These are phyloP conservation scores for Bipolaris oryzae DNA, from an alignment of 2,329 filamentous ascomycete genomes.

Conservation along the genomic window DNA sequence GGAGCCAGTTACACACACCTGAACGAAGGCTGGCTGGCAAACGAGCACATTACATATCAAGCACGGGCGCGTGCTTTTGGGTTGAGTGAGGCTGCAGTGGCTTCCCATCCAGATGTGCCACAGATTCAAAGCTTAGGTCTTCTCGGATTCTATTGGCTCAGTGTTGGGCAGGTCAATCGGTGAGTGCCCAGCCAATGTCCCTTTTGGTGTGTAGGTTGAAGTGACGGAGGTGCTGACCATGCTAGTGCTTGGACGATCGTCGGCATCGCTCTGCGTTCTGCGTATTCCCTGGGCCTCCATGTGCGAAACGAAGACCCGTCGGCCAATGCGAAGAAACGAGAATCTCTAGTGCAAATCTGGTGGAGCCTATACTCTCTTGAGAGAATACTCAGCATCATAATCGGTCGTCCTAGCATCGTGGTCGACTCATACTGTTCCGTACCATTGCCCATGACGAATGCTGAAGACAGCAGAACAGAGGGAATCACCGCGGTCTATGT, in stretches of 20 bases:
- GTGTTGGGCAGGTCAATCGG: constrained; percentile 51
- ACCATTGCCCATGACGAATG: constrained; percentile 38
- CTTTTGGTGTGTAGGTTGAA: not conserved
- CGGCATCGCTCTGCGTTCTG: constrained; percentile 46
- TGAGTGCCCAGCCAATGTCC: constrained; percentile 25
- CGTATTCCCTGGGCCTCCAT: constrained; percentile 49
- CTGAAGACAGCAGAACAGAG: constrained; percentile 27
- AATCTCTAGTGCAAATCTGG: constrained; percentile 49
- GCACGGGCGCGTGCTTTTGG: constrained; percentile 46
- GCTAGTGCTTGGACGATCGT: constrained; percentile 48
- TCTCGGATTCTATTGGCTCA: constrained; percentile 50
- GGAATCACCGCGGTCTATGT: constrained; percentile 15
- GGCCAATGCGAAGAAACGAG: constrained; percentile 37
- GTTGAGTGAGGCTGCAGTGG: constrained; percentile 35
- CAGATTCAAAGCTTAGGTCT: constrained; percentile 50
- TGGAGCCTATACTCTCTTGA: constrained; percentile 51
- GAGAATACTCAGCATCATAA: constrained; percentile 47
- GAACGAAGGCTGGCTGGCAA: constrained; percentile 32
- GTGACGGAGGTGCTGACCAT: constrained; percentile 8
- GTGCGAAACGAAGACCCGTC: constrained; percentile 46
- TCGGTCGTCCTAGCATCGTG: constrained; percentile 49
- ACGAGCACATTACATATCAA: constrained; percentile 49
- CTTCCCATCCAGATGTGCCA: constrained; percentile 45
- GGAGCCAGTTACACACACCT: constrained; percentile 48
- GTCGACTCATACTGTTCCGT: constrained; percentile 45